A percentile compares a stretch with the other conserved stretches of the same genome.
Conservation (phyloP, 1,139 yeast genomes). For the Taphrina pruni region DNA sequence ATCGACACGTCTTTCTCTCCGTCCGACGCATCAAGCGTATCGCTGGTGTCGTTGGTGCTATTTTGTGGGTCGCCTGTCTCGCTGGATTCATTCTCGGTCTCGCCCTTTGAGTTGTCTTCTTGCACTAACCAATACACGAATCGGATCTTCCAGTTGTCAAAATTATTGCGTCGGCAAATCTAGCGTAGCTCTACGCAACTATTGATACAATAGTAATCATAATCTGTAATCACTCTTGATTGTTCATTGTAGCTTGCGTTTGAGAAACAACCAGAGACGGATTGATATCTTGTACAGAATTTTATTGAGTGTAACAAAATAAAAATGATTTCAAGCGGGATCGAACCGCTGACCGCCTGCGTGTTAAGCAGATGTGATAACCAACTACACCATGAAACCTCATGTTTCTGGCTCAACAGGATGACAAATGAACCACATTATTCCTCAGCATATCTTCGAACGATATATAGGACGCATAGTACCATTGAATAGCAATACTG, state of each 20-base stretch:
- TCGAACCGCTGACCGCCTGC: conserved; percentile 38
- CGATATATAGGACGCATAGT: no score
- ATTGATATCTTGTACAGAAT: no score
- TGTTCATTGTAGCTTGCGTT: no score
- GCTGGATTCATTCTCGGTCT: conserved; percentile 29
- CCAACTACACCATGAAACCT: conserved; percentile 39
- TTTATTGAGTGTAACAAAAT: background rate
- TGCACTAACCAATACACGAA: background rate
- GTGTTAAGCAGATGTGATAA: conserved; percentile 38
- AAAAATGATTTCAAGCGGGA: conserved; percentile 37
- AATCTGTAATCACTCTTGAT: background rate
- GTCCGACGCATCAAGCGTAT: conserved; percentile 21
- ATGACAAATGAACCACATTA: no score
- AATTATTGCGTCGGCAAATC: background rate
- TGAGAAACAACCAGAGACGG: no score
- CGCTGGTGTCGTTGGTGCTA: conserved; percentile 15
- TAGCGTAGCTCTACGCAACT: background rate
- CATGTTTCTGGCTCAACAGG: no score
- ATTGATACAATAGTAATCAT: no score
- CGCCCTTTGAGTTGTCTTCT: background rate
- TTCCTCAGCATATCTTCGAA: no score
- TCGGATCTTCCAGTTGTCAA: background rate
- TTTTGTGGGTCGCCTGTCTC: conserved; percentile 7
- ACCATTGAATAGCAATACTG: no score
- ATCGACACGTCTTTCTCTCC: conserved; percentile 15